Evolutionary conservation across 2,329 filamentous ascomycete species (phyloP).

Genomic region (Cladophialophora bantiana): DNA sequence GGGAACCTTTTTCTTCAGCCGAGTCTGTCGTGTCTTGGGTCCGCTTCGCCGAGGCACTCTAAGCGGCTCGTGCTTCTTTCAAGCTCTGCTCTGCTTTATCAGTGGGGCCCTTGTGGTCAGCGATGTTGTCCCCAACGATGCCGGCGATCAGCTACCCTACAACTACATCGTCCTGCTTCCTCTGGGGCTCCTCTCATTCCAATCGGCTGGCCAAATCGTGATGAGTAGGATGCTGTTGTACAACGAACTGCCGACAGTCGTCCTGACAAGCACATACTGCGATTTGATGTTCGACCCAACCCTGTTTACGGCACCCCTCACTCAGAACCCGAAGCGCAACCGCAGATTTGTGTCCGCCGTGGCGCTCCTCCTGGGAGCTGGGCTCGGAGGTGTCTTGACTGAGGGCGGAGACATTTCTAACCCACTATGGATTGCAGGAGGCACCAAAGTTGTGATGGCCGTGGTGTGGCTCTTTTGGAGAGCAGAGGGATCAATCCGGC

Average conservation of each 20-base stretch:
- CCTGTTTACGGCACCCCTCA: slow-evolving; percentile 43
- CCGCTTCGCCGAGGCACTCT: slow-evolving; percentile 49
- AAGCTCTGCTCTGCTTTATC: slow-evolving; percentile 44
- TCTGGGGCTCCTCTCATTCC: slow-evolving; percentile 50
- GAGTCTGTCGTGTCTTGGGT: slow-evolving; percentile 44
- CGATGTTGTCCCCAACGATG: slow-evolving; percentile 41
- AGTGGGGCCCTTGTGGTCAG: slow-evolving; percentile 44
- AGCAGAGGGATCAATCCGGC: slow-evolving; percentile 32
- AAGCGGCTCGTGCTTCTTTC: slow-evolving; percentile 48
- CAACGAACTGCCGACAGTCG: slow-evolving; percentile 55
- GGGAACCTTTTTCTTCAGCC: slow-evolving; percentile 49
- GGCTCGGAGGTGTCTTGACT: slow-evolving; percentile 52
- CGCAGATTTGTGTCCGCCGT: slow-evolving; percentile 47
- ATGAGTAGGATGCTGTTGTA: slow-evolving; percentile 51
- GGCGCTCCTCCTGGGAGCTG: slow-evolving; percentile 49
- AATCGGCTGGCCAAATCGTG: slow-evolving; percentile 52
- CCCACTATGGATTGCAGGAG: slow-evolving; percentile 52
- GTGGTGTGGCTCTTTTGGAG: slow-evolving; percentile 51
- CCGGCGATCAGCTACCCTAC: slow-evolving; percentile 29
- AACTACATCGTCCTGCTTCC: slow-evolving; percentile 43
- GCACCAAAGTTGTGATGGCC: slow-evolving; percentile 48
- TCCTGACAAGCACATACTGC: slow-evolving; percentile 55
- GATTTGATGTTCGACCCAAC: slow-evolving; percentile 53
- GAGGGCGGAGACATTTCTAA: slow-evolving; percentile 49
- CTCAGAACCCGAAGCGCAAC: slow-evolving; percentile 50